Base-by-base conservation (phyloP, 2,329 filamentous ascomycete genomes). In the Esteya vermicola region DNA sequence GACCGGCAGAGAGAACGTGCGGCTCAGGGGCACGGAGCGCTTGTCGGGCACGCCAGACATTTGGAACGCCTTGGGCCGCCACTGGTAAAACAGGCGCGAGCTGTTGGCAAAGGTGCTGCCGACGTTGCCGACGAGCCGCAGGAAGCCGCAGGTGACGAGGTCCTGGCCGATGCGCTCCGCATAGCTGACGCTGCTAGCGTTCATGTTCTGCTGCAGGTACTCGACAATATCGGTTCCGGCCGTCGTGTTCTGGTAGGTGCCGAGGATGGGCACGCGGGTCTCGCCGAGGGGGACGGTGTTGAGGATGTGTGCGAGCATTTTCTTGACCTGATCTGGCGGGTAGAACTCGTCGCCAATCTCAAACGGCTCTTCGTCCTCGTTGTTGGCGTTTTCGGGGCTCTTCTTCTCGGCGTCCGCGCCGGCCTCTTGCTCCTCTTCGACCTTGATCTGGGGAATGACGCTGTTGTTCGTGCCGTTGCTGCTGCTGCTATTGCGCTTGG, bases 91-190 rank as follows among this genome's bases (percentile, higher is more conserved):
- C 77, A 96, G 82, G 61, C 82, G 85, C 48, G 88, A 94, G 67
- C 88, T 96, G 63, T 98, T 98, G 51, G 89, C 88, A 56, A 98
- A 98, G 1, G 81, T 85, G 61, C 75, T 96, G 45, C 91, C 91
- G 40, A 98, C 88, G 52, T 91, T 95, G 48, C 91, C 91, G 45
- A 98, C 76, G 39, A 98, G 68, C 38, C 91, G 78, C 53, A 98
- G 65, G 55, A 95, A 89, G 28, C 91, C 89, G 54, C 83, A 77
- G 22, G 75, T 66, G 39, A 95, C 79, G 49, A 98, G 68, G 57
- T 98, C 91, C 62, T 98, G 91, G 10, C 91, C 91, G 49, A 98
- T 89, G 34, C 82, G 75, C 68, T 98, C 91, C 9, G 91, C 85
- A 54, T 95, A 91, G 58, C 82, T 85, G 44, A 98, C 70, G 51